Evolutionary conservation across 768 basidiomycete genomes (phyloP).

Genomic region (Amanita jacksonii): DNA sequence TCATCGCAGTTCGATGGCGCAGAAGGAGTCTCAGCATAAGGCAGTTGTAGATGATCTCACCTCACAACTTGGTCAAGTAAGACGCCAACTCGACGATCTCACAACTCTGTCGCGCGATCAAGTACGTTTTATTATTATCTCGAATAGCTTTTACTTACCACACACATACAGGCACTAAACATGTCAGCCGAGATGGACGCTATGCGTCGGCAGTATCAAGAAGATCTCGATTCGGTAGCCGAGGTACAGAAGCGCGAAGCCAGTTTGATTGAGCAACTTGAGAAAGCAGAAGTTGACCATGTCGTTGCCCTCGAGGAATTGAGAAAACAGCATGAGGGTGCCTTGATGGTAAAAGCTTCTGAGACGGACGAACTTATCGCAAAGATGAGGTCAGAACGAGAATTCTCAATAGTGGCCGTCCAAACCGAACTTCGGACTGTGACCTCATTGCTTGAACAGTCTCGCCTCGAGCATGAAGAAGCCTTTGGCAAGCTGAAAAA

Average conservation of each 20-base stretch:
- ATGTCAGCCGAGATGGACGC: constrained; percentile 83
- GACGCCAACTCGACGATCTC: constrained; percentile 76
- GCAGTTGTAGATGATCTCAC: constrained; percentile 71
- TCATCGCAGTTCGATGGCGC: constrained; percentile 79
- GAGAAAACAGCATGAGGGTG: constrained; percentile 37
- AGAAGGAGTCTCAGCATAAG: constrained; percentile 87
- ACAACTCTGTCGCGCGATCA: constrained; percentile 77
- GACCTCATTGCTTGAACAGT: constrained; percentile 32
- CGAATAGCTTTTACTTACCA: constrained; percentile 1
- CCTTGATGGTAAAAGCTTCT: constrained; percentile 25
- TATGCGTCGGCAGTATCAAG: constrained; percentile 51
- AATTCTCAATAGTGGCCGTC: constrained; percentile 25
- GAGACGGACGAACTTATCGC: constrained; percentile 40
- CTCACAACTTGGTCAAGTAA: constrained; percentile 54
- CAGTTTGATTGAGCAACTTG: constrained; percentile 40
- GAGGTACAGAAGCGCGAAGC: constrained; percentile 47
- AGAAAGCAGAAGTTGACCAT: constrained; percentile 42
- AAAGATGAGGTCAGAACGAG: constrained; percentile 42
- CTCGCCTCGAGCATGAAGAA: constrained; percentile 49
- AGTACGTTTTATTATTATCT: constrained; percentile 31
- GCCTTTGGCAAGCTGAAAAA: constrained; percentile 46
- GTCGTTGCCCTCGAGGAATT: constrained; percentile 37
- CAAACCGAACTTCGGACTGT: constrained; percentile 36
- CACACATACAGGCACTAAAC: constrained; percentile 51
- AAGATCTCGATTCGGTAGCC: constrained; percentile 43